phyloP scores from a whole-genome alignment of 208 protist genomes.

The Crithidia acanthocephali region DNA sequence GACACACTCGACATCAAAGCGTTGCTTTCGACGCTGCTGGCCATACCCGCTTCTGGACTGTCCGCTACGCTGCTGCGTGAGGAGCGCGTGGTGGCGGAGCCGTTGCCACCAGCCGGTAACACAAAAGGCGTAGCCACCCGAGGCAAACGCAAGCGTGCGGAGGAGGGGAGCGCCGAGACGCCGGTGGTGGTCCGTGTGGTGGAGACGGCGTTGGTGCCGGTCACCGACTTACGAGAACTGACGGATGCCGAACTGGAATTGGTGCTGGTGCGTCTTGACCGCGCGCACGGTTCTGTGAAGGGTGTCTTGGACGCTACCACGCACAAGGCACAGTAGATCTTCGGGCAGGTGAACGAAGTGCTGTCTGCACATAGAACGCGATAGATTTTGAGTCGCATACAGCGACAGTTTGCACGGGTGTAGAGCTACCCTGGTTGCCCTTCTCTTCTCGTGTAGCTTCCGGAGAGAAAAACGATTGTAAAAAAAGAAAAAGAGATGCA shows the following conservation, averaged over 20 bases:
- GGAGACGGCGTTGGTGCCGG: slow-evolving; percentile 14
- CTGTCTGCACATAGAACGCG: too few species aligned
- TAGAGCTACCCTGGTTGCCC: too few species aligned
- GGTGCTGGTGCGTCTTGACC: slow-evolving; percentile 43
- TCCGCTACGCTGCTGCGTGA: slow-evolving; percentile 42
- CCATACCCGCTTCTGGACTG: slow-evolving; percentile 36
- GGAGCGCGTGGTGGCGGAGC: slow-evolving; percentile 23
- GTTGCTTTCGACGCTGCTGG: slow-evolving; percentile 61
- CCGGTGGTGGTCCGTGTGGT: slow-evolving; percentile 6
- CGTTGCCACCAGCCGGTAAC: background rate
- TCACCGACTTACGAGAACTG: slow-evolving; percentile 21
- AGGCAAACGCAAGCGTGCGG: slow-evolving; percentile 21
- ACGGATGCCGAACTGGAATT: slow-evolving; percentile 35
- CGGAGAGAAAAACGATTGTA: too few species aligned
- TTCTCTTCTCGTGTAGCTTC: too few species aligned
- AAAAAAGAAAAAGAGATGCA: too few species aligned
- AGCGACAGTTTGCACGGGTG: too few species aligned
- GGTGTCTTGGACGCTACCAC: slow-evolving; percentile 18
- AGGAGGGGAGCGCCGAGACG: background rate
- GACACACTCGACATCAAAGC: slow-evolving; percentile 38
- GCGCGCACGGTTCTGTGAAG: slow-evolving; percentile 32
- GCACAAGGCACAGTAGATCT: background rate
- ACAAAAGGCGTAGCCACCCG: background rate
- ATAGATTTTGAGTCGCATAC: too few species aligned
- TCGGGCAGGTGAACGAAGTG: background rate